Evolutionary conservation across 805 yeast genomes (phyloP).

Genomic region (Candida nanaspora): DNA sequence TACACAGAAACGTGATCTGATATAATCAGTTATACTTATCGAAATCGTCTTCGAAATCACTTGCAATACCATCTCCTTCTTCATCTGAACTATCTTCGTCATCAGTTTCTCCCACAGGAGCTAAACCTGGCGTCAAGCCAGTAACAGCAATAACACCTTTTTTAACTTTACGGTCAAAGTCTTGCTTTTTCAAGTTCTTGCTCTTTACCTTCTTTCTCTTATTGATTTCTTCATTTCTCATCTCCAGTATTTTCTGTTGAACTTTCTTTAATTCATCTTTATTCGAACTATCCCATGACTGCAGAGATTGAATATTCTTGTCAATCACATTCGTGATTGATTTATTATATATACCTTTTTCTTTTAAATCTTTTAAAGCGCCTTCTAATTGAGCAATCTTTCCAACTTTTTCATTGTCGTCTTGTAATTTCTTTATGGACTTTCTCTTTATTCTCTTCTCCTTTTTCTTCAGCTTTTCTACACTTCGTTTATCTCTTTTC

Average conservation of each 20-base stretch:
- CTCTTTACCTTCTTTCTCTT: conserved; percentile 27
- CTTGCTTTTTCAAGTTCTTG: conserved; percentile 21
- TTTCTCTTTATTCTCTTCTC: conserved; percentile 11
- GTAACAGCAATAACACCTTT: conserved; percentile 40
- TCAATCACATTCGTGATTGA: conserved; percentile 27
- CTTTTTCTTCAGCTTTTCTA: conserved; percentile 11
- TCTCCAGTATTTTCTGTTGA: conserved; percentile 34
- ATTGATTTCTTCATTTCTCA: conserved; percentile 36
- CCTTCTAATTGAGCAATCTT: conserved; percentile 14
- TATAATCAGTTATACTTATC: conserved; percentile 20
- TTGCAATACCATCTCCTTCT: conserved; percentile 9
- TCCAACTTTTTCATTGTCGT: conserved; percentile 10
- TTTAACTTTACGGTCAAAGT: conserved; percentile 33
- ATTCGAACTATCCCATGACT: conserved; percentile 33
- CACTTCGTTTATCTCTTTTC: conserved; percentile 8
- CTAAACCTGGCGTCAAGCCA: conserved; percentile 80
- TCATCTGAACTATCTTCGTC: conserved; percentile 28
- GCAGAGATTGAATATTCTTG: conserved; percentile 29
- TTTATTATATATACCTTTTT: conserved; percentile 31
- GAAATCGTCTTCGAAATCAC: conserved; percentile 21
- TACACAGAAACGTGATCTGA: too few species aligned
- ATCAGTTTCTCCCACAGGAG: conserved; percentile 66
- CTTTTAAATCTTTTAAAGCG: conserved; percentile 7
- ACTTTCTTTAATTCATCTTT: conserved; percentile 33
- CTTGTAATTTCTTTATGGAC: conserved; percentile 8